Evolutionary conservation across 768 basidiomycete species (phyloP), one percentile per base, ranked within the genome.

Genomic region (Cytidiella melzeri): DNA sequence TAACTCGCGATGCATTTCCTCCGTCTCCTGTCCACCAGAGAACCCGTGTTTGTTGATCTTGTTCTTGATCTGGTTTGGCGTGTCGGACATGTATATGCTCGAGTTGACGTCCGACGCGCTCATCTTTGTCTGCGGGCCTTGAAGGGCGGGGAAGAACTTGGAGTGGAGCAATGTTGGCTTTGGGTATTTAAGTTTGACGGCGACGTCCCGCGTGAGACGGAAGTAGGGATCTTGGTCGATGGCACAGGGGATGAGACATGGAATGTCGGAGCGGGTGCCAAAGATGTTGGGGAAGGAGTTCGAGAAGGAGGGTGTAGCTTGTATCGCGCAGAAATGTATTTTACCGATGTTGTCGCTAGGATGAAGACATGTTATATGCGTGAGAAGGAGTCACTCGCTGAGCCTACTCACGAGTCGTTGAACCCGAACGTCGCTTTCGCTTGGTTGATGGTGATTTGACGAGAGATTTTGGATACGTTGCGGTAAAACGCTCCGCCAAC

Each of bases 201-300:
- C 95, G 40, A 92, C 88, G 67, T 99, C 96, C 39, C 96, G 87
- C 25, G 96, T 97, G 41, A 98, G 76, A 45, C 96, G 92, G 80
- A 99, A 99, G 73, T 99, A 93, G 1, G 90, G 87, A 62, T 92
- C 90, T 64, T 96, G 94, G 67, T 99, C 96, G 65, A 99, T 98
- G 12, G 96, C 96, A 61, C 95, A 98, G 11, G 95, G 95, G 57
- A 99, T 99, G 25, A 99, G 75, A 64, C 84, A 90, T 2, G 95
- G 95, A 43, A 97, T 80, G 65, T 90, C 85, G 49, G 81, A 79
- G 36, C 71, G 71, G 4, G 79, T 74, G 45, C 93, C 94, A 59
- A 93, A 99, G 55, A 99, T 98, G 53, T 99, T 92, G 18, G 96
- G 94, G 74, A 98, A 99, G 11, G 94, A 96, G 67, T 93, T 95